Evolutionary conservation across 2,329 filamentous ascomycete species (phyloP), one percentile per base, ranked within the genome.

Genomic region (Fusarium aywerte): DNA sequence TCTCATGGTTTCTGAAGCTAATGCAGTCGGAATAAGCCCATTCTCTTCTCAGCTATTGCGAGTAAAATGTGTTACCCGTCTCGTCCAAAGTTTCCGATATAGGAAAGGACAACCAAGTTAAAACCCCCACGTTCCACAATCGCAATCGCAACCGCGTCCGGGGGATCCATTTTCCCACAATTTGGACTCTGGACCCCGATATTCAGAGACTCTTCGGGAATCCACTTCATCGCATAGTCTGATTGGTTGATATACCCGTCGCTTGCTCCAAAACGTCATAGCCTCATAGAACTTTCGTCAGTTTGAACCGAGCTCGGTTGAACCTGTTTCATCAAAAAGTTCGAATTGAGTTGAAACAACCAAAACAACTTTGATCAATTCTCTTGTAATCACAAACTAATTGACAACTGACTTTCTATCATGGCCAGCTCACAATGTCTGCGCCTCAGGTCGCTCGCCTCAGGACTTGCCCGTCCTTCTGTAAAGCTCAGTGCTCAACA

Each of bases 371-470:
- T 55, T 35, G 38, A 36, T 33, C 20, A 38, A 39, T 7, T 8
- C 48, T 27, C 13, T 47, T 21, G 11, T 12, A 15, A 12, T 38
- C 38, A 11, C 13, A 29, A 3, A n/a, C 8, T 23, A 27, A 27
- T 53, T 20, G 44, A 44, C 36, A 27, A 20, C 25, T 49, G 23
- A n/a, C n/a, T 13, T 2, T 47, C 38, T 9, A 44, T 18, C 32
- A 76, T 76, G 75, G 65, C 65, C 23, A 68, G 60, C 35, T 54
- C 62, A n/a, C 69, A 66, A n/a, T 64, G 66, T 49, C 51, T 76
- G 12, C 55, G 57, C 43, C 62, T 70, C 52, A 65, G 65, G 31
- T 68, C 63, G 27, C 64, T 76, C 36, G 67, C 56, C 38, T 65
- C 62, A 4, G 61, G 65, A 18, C 68, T 71, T 18, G 58, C 61